Evolutionary conservation across 1,284 basidiomycete species (phyloP).

Genomic region (Puccinia coronata): DNA sequence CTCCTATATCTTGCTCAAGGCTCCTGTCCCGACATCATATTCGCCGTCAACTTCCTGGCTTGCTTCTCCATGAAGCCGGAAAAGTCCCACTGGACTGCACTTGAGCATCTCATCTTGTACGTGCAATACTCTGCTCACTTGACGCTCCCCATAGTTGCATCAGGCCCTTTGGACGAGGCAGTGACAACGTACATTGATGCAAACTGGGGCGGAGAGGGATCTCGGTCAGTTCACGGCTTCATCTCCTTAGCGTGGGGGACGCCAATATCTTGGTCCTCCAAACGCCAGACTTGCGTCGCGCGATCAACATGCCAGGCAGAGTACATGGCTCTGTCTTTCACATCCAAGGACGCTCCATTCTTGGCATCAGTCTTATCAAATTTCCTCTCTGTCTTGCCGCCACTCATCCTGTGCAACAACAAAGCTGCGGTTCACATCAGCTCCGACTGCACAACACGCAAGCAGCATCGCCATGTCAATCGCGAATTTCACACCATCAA

Average conservation of each 20-base stretch:
- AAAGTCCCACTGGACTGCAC: not conserved
- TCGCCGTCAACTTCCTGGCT: not conserved
- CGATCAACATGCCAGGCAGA: constrained; percentile 18
- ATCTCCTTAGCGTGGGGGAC: not conserved
- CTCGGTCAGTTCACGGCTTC: not conserved
- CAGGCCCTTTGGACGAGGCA: not conserved
- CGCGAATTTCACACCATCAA: constrained; percentile 16
- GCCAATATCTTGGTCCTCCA: constrained; percentile 1
- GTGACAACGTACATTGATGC: not conserved
- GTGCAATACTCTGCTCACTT: not conserved
- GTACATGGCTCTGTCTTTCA: constrained; percentile 19
- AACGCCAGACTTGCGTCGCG: constrained; percentile 8
- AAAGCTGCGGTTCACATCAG: not conserved
- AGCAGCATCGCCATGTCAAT: constrained; percentile 4
- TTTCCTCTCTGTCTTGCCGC: not conserved
- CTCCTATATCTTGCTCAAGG: not conserved
- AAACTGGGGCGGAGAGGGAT: constrained; percentile 31
- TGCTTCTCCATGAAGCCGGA: not conserved
- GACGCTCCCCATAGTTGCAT: not conserved
- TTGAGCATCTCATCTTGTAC: not conserved
- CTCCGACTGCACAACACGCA: not conserved
- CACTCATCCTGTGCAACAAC: not conserved
- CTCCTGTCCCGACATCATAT: not conserved
- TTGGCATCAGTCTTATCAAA: not conserved
- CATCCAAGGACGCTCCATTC: not conserved